Conservation (phyloP, 1,284 basidiomycete genomes). For the Melanopsichium pennsylvanicum region DNA sequence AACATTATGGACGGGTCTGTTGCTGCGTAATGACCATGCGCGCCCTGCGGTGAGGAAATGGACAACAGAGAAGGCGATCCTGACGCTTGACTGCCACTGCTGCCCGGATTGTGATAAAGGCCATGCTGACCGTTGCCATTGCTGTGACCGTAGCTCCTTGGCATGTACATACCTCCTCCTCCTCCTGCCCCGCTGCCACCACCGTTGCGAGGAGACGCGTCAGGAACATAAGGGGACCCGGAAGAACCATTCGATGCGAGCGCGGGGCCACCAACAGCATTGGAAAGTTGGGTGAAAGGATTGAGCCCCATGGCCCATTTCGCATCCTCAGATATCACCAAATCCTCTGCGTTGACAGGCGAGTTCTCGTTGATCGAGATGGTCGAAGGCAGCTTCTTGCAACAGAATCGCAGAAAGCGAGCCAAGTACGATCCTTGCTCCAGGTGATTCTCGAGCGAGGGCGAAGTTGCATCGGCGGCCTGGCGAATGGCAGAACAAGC, state of each 20-base stretch:
- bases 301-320: slow-evolving; percentile 48
- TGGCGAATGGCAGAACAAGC: slow-evolving; percentile 40
- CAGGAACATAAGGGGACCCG: slow-evolving; percentile 15
- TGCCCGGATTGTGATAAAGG: slow-evolving; percentile 19
- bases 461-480: slow-evolving; percentile 43
- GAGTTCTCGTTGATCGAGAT: slow-evolving; percentile 52
- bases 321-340: slow-evolving; percentile 41
- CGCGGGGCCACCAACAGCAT: slow-evolving; percentile 3
- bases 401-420: slow-evolving; percentile 45
- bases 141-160: slow-evolving; percentile 1
- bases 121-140: slow-evolving; percentile 15
- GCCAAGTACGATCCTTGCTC: slow-evolving; percentile 46
- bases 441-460: slow-evolving; percentile 36
- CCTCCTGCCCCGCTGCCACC: no score
- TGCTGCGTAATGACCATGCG: slow-evolving; percentile 4
- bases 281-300: slow-evolving; percentile 28
- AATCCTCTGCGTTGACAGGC: slow-evolving; percentile 43
- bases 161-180: no score
- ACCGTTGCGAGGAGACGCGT: slow-evolving; percentile 16
- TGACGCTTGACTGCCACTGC: slow-evolving; percentile 16
- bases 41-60: slow-evolving; percentile 14
- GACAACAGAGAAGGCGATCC: slow-evolving; percentile 35
- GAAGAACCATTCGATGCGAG: slow-evolving; percentile 1
- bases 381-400: slow-evolving; percentile 47
- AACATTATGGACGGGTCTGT: slow-evolving; percentile 10